Evolutionary conservation across 352 stramenopile genomes (phyloP).

Genomic region (Thalassiosira exigua): DNA sequence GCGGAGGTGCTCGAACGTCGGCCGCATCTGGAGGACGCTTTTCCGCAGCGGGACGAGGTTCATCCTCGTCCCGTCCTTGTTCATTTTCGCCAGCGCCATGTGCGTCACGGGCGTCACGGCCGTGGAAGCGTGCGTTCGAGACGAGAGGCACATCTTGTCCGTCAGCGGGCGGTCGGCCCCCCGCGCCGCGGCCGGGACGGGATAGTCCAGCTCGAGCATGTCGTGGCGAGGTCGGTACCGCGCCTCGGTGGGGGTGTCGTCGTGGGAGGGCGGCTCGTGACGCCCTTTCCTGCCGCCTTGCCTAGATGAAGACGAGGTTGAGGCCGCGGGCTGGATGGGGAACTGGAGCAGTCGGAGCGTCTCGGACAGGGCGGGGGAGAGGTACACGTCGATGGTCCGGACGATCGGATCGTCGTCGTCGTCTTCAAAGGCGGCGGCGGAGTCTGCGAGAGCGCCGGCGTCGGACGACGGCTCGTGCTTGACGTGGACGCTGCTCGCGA

Average conservation of each 20-base stretch:
- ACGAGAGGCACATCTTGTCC: conserved; percentile 51
- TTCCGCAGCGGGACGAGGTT: conserved; percentile 66
- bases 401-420: conserved; percentile 76
- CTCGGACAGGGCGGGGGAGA: conserved; percentile 65
- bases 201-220: conserved; percentile 75
- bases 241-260: conserved; percentile 47
- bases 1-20: conserved; percentile 76
- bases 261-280: not conserved
- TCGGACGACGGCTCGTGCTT: conserved; percentile 17
- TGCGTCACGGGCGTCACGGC: conserved; percentile 72
- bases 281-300: not conserved
- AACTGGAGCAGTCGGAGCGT: conserved; percentile 79
- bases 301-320: not conserved
- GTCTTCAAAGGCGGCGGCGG: not conserved
- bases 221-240: conserved; percentile 64
- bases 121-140: conserved; percentile 68
- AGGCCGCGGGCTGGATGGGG: conserved; percentile 58
- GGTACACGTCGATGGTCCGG: conserved; percentile 79
- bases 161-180: conserved; percentile 22
- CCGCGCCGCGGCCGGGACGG: conserved; percentile 29
- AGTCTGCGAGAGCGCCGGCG: not conserved
- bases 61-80: conserved; percentile 36
- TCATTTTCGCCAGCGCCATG: conserved; percentile 75
- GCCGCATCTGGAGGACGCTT: conserved; percentile 78
- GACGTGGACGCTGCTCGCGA: conserved; percentile 22